phyloP scores from a whole-genome alignment of 352 stramenopile species.

The Phytophthora meadii region DNA sequence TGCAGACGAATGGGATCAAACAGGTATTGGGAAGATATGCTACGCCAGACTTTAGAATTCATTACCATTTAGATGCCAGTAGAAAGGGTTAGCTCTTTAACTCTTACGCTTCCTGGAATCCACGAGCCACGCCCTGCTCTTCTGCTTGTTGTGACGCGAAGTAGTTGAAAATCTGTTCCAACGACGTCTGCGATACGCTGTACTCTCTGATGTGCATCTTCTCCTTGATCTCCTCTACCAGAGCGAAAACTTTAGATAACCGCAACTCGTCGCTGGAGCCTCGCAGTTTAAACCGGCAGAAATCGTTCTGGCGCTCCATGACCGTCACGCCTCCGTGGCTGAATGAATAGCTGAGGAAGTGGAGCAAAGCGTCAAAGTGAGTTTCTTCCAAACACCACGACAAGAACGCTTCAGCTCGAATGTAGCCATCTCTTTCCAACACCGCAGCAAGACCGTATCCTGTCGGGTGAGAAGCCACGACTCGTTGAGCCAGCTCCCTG shows the following conservation, averaged over 20 bases:
- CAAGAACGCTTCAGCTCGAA: slow-evolving; percentile 55
- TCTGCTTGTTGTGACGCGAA: slow-evolving; percentile 82
- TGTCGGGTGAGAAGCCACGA: slow-evolving; percentile 64
- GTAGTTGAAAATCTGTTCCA: slow-evolving; percentile 93
- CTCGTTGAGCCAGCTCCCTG: slow-evolving; percentile 41
- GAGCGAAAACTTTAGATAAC: slow-evolving; percentile 76
- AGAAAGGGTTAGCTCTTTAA: background rate
- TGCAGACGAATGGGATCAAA: slow-evolving; percentile 10
- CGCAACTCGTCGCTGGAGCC: slow-evolving; percentile 54
- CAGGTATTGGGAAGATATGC: slow-evolving; percentile 6
- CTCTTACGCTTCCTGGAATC: slow-evolving; percentile 34
- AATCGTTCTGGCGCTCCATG: slow-evolving; percentile 72
- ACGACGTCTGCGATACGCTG: slow-evolving; percentile 86
- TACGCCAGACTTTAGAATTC: slow-evolving; percentile 19
- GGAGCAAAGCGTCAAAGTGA: slow-evolving; percentile 46
- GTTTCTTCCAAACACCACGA: slow-evolving; percentile 76
- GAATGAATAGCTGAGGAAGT: slow-evolving; percentile 50
- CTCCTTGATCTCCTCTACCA: slow-evolving; percentile 67
- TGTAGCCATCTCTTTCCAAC: slow-evolving; percentile 56
- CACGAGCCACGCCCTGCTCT: slow-evolving; percentile 46
- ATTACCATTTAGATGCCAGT: slow-evolving; percentile 21
- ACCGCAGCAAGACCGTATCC: slow-evolving; percentile 66
- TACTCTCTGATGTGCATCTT: slow-evolving; percentile 84
- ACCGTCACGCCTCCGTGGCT: slow-evolving; percentile 34
- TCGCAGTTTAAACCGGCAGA: slow-evolving; percentile 69